These are phyloP conservation scores for Hortaea sp. DNA, from an alignment of 2,329 filamentous ascomycete genomes.

Conservation along the genomic window DNA sequence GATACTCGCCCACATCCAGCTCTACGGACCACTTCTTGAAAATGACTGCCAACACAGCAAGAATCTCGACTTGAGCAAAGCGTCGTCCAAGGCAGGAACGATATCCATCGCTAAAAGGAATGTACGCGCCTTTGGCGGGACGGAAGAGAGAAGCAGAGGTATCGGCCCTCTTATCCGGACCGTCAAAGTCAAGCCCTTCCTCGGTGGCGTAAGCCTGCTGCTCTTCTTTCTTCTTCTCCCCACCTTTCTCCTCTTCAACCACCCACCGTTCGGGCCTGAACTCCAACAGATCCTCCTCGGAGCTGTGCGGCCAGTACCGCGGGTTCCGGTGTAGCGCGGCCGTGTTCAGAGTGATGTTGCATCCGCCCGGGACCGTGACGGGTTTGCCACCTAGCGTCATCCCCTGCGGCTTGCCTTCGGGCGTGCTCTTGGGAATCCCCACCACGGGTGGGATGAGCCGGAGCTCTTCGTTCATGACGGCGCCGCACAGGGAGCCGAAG, in stretches of 20 bases:
- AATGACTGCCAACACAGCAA: slow-evolving; percentile 43
- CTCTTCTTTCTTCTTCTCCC: slow-evolving; percentile 11
- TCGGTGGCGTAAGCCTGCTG: slow-evolving; percentile 29
- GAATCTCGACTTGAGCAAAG: slow-evolving; percentile 48
- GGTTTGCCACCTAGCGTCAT: slow-evolving; percentile 50
- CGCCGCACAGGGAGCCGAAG: slow-evolving; percentile 60
- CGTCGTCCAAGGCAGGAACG: slow-evolving; percentile 45
- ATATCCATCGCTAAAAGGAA: slow-evolving; percentile 48
- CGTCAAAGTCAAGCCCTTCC: slow-evolving; percentile 36
- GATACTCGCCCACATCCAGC: slow-evolving; percentile 48
- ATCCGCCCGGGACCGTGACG: slow-evolving; percentile 47
- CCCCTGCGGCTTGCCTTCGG: slow-evolving; percentile 39
- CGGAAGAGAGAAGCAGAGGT: slow-evolving; percentile 53
- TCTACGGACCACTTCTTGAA: slow-evolving; percentile 56
- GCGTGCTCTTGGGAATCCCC: slow-evolving; percentile 58
- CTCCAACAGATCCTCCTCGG: slow-evolving; percentile 50
- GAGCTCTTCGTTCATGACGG: slow-evolving; percentile 68
- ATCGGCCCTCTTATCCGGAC: slow-evolving; percentile 47
- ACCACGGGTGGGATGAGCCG: slow-evolving; percentile 62
- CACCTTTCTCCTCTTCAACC: slow-evolving; percentile 2
- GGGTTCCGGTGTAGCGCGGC: slow-evolving; percentile 57
- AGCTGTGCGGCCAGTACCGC: slow-evolving; percentile 55
- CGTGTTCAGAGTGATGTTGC: slow-evolving; percentile 47
- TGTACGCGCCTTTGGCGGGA: slow-evolving; percentile 42
- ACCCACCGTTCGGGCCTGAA: slow-evolving; percentile 69